Conservation (phyloP, 176 grass and related monocot species). For the Alopecurus myosuroides region DNA sequence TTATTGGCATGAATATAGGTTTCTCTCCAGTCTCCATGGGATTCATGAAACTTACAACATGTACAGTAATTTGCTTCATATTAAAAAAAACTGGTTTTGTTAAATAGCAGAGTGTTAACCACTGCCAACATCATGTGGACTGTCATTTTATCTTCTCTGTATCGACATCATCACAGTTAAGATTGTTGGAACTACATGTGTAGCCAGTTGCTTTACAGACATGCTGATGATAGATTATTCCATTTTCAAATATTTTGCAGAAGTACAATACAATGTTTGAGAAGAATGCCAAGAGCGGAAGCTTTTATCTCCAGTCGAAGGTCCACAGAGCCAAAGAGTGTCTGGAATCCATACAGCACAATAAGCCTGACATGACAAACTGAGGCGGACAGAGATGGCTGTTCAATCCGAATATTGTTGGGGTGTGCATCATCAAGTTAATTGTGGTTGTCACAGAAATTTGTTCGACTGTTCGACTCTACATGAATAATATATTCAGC, state of each 20-base stretch:
- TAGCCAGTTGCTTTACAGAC: background rate
- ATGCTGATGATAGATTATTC: background rate
- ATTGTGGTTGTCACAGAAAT: slow-evolving; percentile 23
- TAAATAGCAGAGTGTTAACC: slow-evolving; percentile 32
- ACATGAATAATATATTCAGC: slow-evolving; percentile 17
- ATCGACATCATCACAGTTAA: background rate
- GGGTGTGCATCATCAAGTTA: slow-evolving; percentile 2
- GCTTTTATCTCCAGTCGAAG: slow-evolving; percentile 95
- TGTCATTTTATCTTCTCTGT: background rate
- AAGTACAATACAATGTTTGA: slow-evolving; percentile 79
- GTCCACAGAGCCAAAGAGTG: slow-evolving; percentile 90
- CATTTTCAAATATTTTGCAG: slow-evolving; percentile 37
- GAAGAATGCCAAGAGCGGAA: slow-evolving; percentile 78
- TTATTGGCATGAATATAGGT: background rate
- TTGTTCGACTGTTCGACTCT: background rate
- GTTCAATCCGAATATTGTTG: background rate
- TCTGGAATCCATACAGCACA: slow-evolving; percentile 54
- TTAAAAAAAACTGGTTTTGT: background rate
- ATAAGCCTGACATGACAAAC: slow-evolving; percentile 34
- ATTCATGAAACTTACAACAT: no score
- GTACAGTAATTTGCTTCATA: background rate
- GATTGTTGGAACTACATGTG: background rate
- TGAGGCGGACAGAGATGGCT: background rate
- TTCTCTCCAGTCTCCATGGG: no score
- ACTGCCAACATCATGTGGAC: background rate